A percentile compares a stretch with the other conserved stretches of the same genome.
Evolutionary conservation across 257 asterid genomes (phyloP).

Genomic region (Solanum bukasovii): DNA sequence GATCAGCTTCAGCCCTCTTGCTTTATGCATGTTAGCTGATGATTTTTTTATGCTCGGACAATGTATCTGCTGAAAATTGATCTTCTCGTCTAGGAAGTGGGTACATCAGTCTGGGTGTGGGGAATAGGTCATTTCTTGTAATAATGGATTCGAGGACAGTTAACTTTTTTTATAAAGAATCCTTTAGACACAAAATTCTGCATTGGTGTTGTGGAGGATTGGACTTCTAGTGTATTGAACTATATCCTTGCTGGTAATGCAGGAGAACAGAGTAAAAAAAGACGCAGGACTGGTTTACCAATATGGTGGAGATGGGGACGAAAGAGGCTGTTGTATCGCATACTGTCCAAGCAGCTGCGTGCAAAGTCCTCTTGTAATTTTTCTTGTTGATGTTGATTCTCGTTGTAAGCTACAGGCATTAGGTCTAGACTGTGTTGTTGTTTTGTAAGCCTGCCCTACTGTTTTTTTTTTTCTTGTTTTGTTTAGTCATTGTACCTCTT

Average conservation of each 20-base stretch:
- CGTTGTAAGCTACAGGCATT: not conserved
- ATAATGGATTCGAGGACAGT: not conserved
- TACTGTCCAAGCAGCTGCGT: constrained; percentile 37
- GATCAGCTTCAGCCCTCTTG: not conserved
- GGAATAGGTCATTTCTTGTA: not conserved
- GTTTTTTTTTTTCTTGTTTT: not conserved
- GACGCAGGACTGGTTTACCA: constrained; percentile 33
- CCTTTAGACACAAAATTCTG: not conserved
- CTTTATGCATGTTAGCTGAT: not conserved
- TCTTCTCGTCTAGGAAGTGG: not conserved
- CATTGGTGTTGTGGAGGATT: not conserved
- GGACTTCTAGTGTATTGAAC: not conserved
- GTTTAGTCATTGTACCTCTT: not conserved
- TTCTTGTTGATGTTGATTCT: constrained; percentile 1
- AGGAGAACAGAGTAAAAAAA: constrained; percentile 39
- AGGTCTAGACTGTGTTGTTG: not conserved
- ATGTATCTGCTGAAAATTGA: not conserved
- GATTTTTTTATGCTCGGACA: not conserved
- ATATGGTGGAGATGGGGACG: constrained; percentile 76
- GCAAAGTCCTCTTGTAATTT: constrained; percentile 13
- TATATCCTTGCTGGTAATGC: constrained; percentile 17
- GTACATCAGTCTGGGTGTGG: not conserved
- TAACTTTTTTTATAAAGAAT: constrained; percentile 1
- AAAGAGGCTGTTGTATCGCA: constrained; percentile 41
- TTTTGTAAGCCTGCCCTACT: not conserved